These are phyloP conservation scores for Diaporthe amygdali DNA, from an alignment of 2,329 filamentous ascomycete genomes.

Conservation along the genomic window DNA sequence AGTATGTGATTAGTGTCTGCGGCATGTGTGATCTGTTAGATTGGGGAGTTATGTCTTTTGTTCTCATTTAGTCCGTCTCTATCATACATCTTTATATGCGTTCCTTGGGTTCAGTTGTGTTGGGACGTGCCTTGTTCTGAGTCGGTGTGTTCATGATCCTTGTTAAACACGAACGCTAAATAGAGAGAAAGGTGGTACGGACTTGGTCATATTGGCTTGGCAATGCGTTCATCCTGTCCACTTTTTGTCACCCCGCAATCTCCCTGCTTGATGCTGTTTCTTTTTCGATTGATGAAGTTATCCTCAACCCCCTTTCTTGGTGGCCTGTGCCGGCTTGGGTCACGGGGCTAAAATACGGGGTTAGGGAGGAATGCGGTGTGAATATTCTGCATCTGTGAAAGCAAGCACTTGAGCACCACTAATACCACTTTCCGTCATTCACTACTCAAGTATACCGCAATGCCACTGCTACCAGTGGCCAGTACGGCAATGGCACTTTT, in stretches of 20 bases:
- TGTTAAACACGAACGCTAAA: constrained; percentile 10
- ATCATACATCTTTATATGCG: not conserved
- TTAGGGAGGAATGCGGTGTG: not conserved
- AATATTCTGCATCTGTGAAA: not conserved
- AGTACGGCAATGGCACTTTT: not conserved
- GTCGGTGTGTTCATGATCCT: not conserved
- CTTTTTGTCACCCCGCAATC: constrained; percentile 6
- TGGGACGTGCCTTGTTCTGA: constrained; percentile 2
- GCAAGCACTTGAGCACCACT: too few species aligned
- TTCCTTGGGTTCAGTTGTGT: not conserved
- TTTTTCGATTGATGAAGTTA: not conserved
- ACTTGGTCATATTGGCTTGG: not conserved
- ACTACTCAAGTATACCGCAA: not conserved
- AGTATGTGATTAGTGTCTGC: not conserved
- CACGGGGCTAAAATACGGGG: not conserved
- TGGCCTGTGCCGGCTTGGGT: not conserved
- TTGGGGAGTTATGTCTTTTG: not conserved
- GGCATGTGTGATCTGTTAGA: not conserved
- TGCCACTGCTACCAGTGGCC: not conserved
- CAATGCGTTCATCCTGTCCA: constrained; percentile 1
- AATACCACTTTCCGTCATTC: not conserved
- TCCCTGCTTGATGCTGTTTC: constrained; percentile 6
- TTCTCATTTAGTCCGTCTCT: not conserved
- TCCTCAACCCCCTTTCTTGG: not conserved
- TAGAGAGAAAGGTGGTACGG: not conserved